Evolutionary conservation across 768 basidiomycete species (phyloP), one percentile per base, ranked within the genome.

Genomic region (Gloeophyllum trabeum): DNA sequence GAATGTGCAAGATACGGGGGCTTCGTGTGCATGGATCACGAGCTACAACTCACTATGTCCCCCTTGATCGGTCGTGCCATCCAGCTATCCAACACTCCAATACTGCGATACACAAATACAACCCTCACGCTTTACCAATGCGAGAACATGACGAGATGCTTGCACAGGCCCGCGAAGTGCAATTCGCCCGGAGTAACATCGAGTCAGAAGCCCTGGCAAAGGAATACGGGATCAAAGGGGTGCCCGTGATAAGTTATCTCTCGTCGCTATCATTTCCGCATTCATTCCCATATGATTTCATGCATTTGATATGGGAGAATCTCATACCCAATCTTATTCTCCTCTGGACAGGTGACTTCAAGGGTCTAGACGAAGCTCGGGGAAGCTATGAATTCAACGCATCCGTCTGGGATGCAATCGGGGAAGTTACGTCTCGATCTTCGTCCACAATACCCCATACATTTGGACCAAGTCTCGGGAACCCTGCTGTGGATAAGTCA

Each of bases 1-100:
- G 44, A 45, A 57, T 57, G 43, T 71, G 69, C 47, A 44, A 52
- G 5, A 67, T 71, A 16, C 24, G 20, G 3, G 62, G 57, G 3
- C 42, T 61, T 45, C 48, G 46, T 3, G 20, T 44, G 25, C 49
- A 53, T 25, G 14, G 46, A 14, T 13, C 37, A 3, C 16, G 20
- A 5, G 26, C 41, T 6, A 39, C 32, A 0, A 50, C 57, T 2
- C 50, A 56, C 48, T 64, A 62, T 43, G 52, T 61, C 6, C 63
- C 60, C 1, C 49, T 55, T 1, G 40, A 56, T 14, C 48, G 54
- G 1, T 22, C 35, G 2, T 23, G 35, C 4, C 55, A 59, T 32
- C 60, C 58, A 1, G 28, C 37, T 37, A 43, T 48, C 20, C 34
- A 7, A 7, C 37, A 40, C 7, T 4, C 24, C 28, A 22, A 7